Conservation (phyloP, 441 rosid species). For the Erodium trifolium region DNA sequence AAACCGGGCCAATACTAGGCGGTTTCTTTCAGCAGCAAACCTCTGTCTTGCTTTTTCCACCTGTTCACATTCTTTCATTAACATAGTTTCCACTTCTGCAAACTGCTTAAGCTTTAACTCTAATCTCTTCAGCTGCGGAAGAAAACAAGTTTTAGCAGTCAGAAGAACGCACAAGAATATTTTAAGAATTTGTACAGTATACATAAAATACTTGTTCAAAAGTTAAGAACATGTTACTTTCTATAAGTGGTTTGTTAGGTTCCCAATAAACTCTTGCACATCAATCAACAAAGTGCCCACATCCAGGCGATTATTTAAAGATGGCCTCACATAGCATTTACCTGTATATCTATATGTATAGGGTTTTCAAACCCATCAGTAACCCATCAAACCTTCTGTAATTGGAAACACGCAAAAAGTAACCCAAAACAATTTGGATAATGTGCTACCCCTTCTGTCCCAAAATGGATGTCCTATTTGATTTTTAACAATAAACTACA, state of each 20-base stretch:
- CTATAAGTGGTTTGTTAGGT: background rate
- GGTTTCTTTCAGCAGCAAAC: constrained; percentile 63
- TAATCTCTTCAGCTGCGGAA: constrained; percentile 69
- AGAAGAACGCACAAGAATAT: background rate
- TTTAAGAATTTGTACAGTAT: background rate
- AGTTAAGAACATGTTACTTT: background rate
- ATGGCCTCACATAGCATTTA: background rate
- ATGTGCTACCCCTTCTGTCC: too few relatives aligned
- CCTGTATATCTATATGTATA: background rate
- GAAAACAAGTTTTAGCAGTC: background rate
- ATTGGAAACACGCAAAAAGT: too few relatives aligned
- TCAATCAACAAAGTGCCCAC: background rate
- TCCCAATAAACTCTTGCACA: background rate
- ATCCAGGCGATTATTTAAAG: background rate
- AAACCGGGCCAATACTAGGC: constrained; percentile 48
- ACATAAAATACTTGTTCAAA: background rate
- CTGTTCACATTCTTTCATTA: constrained; percentile 94
- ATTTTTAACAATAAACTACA: too few relatives aligned
- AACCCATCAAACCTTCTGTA: too few relatives aligned
- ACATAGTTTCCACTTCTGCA: constrained; percentile 82
- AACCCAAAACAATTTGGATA: too few relatives aligned
- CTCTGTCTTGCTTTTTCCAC: constrained; percentile 87
- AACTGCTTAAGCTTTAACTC: constrained; percentile 95
- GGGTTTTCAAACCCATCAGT: background rate
- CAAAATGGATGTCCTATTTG: too few relatives aligned